Evolutionary conservation across 305 asterid species (phyloP), one percentile per base, ranked within the genome.

Genomic region (Euphrasia arctica): DNA sequence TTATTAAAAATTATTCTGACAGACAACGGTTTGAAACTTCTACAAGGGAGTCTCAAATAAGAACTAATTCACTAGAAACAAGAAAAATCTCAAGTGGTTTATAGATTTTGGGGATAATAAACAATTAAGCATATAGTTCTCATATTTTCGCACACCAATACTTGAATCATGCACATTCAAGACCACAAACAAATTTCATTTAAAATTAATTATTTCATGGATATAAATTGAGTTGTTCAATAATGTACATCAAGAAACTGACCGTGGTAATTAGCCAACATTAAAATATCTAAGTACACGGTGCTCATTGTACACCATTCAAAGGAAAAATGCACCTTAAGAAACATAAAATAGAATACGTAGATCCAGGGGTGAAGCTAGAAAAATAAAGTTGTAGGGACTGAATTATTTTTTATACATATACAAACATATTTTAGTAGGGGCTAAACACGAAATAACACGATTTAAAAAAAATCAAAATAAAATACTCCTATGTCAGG

Each of bases 21-120:
- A 52, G 42, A 54, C 15, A 9, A 31, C 34, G 60, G 39, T 42
- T 64, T 52, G 48, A 51, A 43, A 41, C 58, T 62, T 62, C 72
- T 29, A 14, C 45, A 54, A 27, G 58, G 32, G 51, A 43, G 55
- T 60, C 58, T 63, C 58, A 62, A 49, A 15, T 18, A 49, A 43
- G n/a, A 10, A 11, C 25, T 42, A 34, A 42, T 51, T 61, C 54
- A 60, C 34, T 27, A 13, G 57, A 22, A 56, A 42, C 27, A 64
- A 54, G 63, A 45, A 59, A 59, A 7, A 58, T 12, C 41, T 27
- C 56, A 62, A 22, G 45, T 41, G 36, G 9, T 58, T 15, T 28
- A 25, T 41, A 49, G 36, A 1, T 47, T 47, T 47, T 47, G 7
- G 14, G 52, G 52, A 3, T 47, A 47, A 43, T 18, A 18, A 18